Evolutionary conservation across 2,329 filamentous ascomycete species (phyloP), one percentile per base, ranked within the genome.

Genomic region (Volutella citrinella): DNA sequence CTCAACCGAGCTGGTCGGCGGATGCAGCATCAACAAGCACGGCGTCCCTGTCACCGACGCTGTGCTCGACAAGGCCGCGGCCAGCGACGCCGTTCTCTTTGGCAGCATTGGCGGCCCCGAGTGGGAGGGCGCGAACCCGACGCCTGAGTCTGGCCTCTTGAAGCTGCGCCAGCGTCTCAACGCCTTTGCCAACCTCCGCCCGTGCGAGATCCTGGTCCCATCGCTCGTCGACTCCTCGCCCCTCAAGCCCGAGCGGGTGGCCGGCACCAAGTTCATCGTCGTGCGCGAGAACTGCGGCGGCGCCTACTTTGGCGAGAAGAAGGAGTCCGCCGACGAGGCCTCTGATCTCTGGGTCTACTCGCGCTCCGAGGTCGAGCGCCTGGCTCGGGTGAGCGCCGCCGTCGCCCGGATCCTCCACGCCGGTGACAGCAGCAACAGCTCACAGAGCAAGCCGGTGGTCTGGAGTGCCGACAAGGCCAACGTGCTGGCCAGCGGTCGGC

Each of bases 391-490:
- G 2, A 65, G 64, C 10, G 69, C 66, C 0, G 63, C 61, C 6
- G 56, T 74, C 6, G 69, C 71, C 0, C 47, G 57, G 0, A 57
- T 63, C 11, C 38, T 63, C 5, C 41, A 44, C 21, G 50, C 45
- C 4, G 42, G 39, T 12, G 40, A 45, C 7, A 44, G 32, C 3
- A 45, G 55, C 40, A 48, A 51, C 48, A 40, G 40, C 13, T 46
- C 41, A 11, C 50, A 36, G 3, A 45, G 56, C 7, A 57, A 58
- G 8, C 62, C 66, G 2, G 50, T 61, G 3, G 70, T 74, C 3
- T 69, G 63, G 60, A 69, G 64, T 37, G 63, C 61, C 2, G 71
- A 76, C 52, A 75, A 76, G 52, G 70, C 69, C 25, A 75, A 75
- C 39, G 70, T 75, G 9, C 61, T 76, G 8, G 71, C 71, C 1